Conservation (phyloP, 495 filamentous ascomycete genomes). For the Talaromyces thailandensis region DNA sequence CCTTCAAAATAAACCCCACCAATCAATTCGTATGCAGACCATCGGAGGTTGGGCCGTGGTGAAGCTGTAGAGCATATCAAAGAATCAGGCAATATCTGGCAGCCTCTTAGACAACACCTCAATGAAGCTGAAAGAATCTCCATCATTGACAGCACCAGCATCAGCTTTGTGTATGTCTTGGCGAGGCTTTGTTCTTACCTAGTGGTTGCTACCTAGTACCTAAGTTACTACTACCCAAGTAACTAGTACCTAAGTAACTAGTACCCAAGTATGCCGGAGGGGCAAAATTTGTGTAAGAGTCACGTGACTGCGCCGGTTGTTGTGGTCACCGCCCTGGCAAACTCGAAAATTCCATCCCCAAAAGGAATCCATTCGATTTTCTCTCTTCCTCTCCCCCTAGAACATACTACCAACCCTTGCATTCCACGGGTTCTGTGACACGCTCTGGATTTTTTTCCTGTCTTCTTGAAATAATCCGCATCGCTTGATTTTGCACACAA, state of each 20-base stretch:
- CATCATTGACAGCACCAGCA: not conserved
- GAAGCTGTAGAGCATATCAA: not conserved
- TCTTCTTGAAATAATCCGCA: not conserved
- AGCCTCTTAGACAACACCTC: no score
- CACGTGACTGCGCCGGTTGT: conserved; percentile 25
- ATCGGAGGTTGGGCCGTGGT: not conserved
- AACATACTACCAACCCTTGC: not conserved
- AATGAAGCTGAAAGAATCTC: no score
- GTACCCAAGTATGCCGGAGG: conserved; percentile 2
- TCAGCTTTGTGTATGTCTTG: not conserved
- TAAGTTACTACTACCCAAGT: no score
- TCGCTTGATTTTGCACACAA: not conserved
- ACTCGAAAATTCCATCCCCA: conserved; percentile 40
- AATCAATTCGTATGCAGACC: not conserved
- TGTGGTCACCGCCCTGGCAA: conserved; percentile 20
- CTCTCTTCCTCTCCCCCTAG: not conserved
- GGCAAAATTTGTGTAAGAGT: conserved; percentile 4
- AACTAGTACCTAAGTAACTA: no score
- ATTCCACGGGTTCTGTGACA: conserved; percentile 4
- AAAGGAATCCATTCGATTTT: conserved; percentile 2
- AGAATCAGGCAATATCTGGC: not conserved
- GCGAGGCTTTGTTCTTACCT: no score
- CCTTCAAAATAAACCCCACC: not conserved
- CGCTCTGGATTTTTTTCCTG: not conserved
- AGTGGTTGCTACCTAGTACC: no score